phyloP scores from a whole-genome alignment of 2,329 filamentous ascomycete genomes.

The Aspergillus sp. region DNA sequence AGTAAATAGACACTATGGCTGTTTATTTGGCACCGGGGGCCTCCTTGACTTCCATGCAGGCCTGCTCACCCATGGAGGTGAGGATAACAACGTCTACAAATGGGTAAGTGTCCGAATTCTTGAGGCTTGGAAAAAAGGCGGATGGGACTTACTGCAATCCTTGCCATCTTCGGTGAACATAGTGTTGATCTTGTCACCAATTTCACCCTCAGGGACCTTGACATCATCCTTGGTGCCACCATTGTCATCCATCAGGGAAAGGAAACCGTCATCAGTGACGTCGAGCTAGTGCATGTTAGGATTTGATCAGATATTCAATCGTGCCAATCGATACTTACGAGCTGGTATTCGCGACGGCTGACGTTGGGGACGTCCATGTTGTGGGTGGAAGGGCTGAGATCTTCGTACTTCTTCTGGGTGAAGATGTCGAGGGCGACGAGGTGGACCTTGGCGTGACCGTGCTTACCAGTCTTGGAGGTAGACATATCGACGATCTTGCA shows the following conservation, averaged over 20 bases:
- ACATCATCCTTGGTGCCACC: slow-evolving; percentile 93
- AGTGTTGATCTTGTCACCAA: slow-evolving; percentile 81
- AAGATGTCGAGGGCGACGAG: slow-evolving; percentile 98
- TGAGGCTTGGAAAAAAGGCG: background rate
- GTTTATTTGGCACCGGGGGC: slow-evolving; percentile 52
- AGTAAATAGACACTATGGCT: slow-evolving; percentile 21
- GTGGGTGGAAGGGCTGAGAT: slow-evolving; percentile 95
- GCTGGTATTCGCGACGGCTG: slow-evolving; percentile 83
- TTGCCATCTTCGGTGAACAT: slow-evolving; percentile 82
- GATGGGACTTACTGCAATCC: slow-evolving; percentile 77
- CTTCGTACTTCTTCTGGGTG: slow-evolving; percentile 99
- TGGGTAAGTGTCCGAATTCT: background rate
- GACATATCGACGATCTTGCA: slow-evolving; percentile 99
- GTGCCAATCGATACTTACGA: slow-evolving; percentile 62
- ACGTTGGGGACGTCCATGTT: slow-evolving; percentile 90
- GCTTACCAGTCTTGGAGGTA: slow-evolving; percentile 99
- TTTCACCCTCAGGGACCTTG: slow-evolving; percentile 83
- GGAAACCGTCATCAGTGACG: slow-evolving; percentile 89
- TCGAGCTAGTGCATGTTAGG: slow-evolving; percentile 63
- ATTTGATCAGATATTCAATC: background rate
- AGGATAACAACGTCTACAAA: slow-evolving; percentile 80
- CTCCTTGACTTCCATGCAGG: slow-evolving; percentile 91
- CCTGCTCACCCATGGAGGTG: slow-evolving; percentile 94
- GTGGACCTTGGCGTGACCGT: slow-evolving; percentile 99
- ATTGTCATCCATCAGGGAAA: slow-evolving; percentile 86